phyloP scores from a whole-genome alignment of 805 yeast species.

The Yarrowia phangngaensis region DNA sequence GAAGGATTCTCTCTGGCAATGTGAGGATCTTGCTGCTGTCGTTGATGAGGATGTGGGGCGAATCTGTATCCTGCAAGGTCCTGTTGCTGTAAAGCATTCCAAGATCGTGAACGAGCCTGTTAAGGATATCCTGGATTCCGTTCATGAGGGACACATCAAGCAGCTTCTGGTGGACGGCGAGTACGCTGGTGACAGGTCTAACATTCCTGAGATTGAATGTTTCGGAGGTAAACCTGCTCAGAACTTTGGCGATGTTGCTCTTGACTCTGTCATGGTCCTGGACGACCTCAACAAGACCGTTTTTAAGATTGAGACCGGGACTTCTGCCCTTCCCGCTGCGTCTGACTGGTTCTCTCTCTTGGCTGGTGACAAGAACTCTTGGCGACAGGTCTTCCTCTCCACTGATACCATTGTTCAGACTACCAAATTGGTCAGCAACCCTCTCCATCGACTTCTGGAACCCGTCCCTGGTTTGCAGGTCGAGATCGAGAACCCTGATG shows the following conservation, averaged over 20 bases:
- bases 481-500: slow-evolving; percentile 54
- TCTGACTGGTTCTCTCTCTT: slow-evolving; percentile 71
- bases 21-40: slow-evolving; percentile 94
- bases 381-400: slow-evolving; percentile 90
- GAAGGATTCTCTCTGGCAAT: slow-evolving; percentile 99
- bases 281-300: slow-evolving; percentile 27
- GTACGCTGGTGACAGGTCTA: slow-evolving; percentile 65
- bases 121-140: slow-evolving; percentile 77
- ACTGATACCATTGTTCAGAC: slow-evolving; percentile 83
- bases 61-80: slow-evolving; percentile 98
- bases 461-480: slow-evolving; percentile 65
- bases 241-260: slow-evolving; percentile 34
- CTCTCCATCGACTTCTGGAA: slow-evolving; percentile 72
- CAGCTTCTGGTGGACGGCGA: slow-evolving; percentile 57
- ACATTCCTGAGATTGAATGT: slow-evolving; percentile 84
- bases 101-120: slow-evolving; percentile 87
- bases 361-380: slow-evolving; percentile 72
- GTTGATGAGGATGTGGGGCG: slow-evolving; percentile 94
- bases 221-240: slow-evolving; percentile 64
- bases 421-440: slow-evolving; percentile 69
- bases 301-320: slow-evolving; percentile 43
- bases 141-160: slow-evolving; percentile 85
- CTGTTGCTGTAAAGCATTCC: slow-evolving; percentile 94
- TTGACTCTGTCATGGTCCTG: slow-evolving; percentile 35
- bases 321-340: slow-evolving; percentile 40